Evolutionary conservation across 2,329 filamentous ascomycete genomes (phyloP).

Genomic region (Harringtonia aguacate): DNA sequence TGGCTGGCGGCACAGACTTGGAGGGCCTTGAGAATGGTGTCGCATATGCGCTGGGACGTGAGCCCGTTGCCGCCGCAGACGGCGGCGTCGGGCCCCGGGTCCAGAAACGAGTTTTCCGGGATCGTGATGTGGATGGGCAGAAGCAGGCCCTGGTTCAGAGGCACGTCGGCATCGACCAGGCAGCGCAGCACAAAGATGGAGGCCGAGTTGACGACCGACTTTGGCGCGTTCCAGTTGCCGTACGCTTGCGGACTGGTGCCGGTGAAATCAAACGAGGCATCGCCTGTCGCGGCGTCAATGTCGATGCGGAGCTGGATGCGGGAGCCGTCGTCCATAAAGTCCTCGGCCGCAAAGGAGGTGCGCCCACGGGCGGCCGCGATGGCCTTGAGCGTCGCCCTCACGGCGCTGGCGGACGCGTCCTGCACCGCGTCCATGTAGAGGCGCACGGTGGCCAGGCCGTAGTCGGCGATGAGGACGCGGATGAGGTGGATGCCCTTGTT

Average conservation of each 20-base stretch:
- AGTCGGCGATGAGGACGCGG: conserved; percentile 62
- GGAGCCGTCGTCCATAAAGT: conserved; percentile 82
- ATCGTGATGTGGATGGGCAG: conserved; percentile 66
- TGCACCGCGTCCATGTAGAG: conserved; percentile 81
- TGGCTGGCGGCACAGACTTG: conserved; percentile 67
- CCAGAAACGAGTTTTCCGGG: conserved; percentile 61
- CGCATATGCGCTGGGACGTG: conserved; percentile 70
- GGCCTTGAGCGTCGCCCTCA: conserved; percentile 61
- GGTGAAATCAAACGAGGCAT: conserved; percentile 66
- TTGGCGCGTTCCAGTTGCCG: conserved; percentile 66
- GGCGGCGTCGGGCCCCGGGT: conserved; percentile 64
- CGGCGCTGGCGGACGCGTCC: conserved; percentile 65
- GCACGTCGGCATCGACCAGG: conserved; percentile 72
- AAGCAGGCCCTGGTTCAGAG: conserved; percentile 77
- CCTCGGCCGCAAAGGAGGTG: conserved; percentile 64
- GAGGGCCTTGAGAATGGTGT: conserved; percentile 75
- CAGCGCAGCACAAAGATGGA: conserved; percentile 81
- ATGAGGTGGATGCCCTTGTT: conserved; percentile 77
- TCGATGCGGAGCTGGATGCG: conserved; percentile 66
- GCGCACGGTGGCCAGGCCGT: conserved; percentile 65
- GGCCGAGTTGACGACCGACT: conserved; percentile 68
- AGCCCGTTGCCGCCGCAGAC: conserved; percentile 78
- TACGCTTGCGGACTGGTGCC: conserved; percentile 69
- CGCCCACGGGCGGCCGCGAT: conserved; percentile 59
- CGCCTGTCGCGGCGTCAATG: conserved; percentile 63